phyloP scores from a whole-genome alignment of 345 rosid genomes.

The Alliaria petiolata region DNA sequence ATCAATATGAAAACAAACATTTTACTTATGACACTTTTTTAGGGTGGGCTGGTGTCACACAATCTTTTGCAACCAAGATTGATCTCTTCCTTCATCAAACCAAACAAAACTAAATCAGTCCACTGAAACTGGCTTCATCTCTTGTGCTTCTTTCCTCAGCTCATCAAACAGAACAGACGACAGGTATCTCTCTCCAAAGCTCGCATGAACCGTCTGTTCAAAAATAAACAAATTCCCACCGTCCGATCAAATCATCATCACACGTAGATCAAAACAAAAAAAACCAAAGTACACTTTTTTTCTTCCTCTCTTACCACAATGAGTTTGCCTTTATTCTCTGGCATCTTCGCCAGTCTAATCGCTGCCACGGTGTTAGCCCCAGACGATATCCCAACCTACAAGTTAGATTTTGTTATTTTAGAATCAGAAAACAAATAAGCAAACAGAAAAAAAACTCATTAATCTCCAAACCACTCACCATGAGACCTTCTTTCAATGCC shows the following conservation, averaged over 20 bases:
- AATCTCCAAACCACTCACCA: conserved; percentile 46
- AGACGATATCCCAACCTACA: conserved; percentile 92
- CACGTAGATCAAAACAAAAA: neutral
- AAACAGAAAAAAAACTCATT: neutral
- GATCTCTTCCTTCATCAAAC: neutral
- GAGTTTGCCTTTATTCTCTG: conserved; percentile 93
- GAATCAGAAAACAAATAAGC: neutral
- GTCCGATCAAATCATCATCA: neutral
- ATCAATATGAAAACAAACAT: conserved; percentile 14
- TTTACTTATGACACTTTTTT: neutral
- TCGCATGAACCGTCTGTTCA: conserved; percentile 78
- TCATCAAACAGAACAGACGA: conserved; percentile 83
- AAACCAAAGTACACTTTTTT: neutral
- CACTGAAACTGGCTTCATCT: conserved; percentile 87
- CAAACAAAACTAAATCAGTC: conserved; percentile 38
- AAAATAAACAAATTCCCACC: neutral
- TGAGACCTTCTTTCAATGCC: conserved; percentile 92
- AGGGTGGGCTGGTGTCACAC: neutral
- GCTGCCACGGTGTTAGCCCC: conserved; percentile 97
- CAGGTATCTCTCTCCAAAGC: conserved; percentile 92
- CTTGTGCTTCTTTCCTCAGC: conserved; percentile 83
- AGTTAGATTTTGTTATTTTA: neutral
- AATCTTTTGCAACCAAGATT: neutral
- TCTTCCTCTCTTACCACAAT: conserved; percentile 65
- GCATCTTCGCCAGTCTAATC: conserved; percentile 71